Evolutionary conservation across 768 basidiomycete genomes (phyloP).

Genomic region (Russula foetens): DNA sequence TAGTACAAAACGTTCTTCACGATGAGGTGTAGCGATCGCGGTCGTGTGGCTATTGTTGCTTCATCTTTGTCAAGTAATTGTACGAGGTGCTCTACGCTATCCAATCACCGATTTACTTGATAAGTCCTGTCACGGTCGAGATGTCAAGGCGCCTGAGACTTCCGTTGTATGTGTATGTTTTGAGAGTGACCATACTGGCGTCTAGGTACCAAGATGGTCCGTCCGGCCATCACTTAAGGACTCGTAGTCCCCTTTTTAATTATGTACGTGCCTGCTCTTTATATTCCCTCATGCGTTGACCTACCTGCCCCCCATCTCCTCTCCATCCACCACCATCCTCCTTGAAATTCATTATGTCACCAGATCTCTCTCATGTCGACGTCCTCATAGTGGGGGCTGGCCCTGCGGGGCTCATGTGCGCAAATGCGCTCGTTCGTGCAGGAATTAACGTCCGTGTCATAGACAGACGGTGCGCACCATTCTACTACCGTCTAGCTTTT

Average conservation of each 20-base stretch:
- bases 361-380: slow-evolving; percentile 39
- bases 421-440: slow-evolving; percentile 49
- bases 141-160: background rate
- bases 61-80: background rate
- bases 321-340: background rate
- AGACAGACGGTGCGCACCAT: slow-evolving; percentile 40
- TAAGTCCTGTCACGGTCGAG: too few species aligned
- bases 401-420: slow-evolving; percentile 59
- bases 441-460: slow-evolving; percentile 53
- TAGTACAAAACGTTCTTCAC: slow-evolving; percentile 13
- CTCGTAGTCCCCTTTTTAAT: too few species aligned
- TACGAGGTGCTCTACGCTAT: background rate
- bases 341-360: background rate
- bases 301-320: background rate
- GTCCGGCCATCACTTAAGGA: background rate
- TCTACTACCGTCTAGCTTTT: background rate
- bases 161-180: too few species aligned
- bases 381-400: slow-evolving; percentile 59
- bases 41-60: background rate
- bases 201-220: background rate
- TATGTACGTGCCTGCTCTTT: too few species aligned
- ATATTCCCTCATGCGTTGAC: too few species aligned
- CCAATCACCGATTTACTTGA: too few species aligned
- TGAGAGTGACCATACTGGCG: too few species aligned
- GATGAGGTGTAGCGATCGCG: slow-evolving; percentile 18